Conservation (phyloP, 176 grass and related monocot genomes). For the Olyra latifolia region DNA sequence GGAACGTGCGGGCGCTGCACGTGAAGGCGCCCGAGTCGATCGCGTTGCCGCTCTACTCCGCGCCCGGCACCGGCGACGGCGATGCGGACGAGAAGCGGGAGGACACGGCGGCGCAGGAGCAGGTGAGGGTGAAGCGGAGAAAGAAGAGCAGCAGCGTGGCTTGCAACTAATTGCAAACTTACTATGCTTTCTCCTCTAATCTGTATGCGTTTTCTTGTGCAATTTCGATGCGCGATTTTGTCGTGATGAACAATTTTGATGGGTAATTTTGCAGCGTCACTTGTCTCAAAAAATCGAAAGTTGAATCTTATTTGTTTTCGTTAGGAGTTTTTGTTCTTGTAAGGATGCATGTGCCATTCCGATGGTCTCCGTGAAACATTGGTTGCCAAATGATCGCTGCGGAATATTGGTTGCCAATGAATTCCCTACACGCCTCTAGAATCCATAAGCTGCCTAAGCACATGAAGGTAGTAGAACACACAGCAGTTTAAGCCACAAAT, state of each 20-base stretch:
- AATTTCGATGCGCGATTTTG: too few relatives aligned
- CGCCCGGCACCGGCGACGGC: neutral
- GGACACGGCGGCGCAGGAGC: neutral
- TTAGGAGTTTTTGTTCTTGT: neutral
- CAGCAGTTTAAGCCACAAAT: too few relatives aligned
- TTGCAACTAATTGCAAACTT: neutral
- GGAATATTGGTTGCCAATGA: neutral
- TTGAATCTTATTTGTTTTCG: neutral
- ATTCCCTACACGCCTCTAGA: neutral
- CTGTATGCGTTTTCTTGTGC: neutral
- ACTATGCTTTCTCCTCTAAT: neutral
- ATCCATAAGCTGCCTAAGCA: neutral
- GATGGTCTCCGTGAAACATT: too few relatives aligned
- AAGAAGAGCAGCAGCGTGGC: neutral
- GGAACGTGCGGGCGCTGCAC: constrained; percentile 64
- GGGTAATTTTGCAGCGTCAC: neutral
- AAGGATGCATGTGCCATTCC: neutral
- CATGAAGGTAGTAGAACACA: too few relatives aligned
- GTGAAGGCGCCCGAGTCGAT: constrained; percentile 55
- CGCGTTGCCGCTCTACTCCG: constrained; percentile 54
- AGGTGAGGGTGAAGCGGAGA: constrained; percentile 26
- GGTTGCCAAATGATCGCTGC: too few relatives aligned
- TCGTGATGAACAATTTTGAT: too few relatives aligned
- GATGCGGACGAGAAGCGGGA: neutral
- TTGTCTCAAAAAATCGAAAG: neutral